These are phyloP conservation scores for Daucus carota DNA, from an alignment of 129 eudicot genomes.

Conservation along the genomic window DH1_v3.0 NC_030385.2:41873501-41874000, in stretches of 20 bases:
- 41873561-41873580: neutral
- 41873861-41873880: neutral
- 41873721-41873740: constrained; percentile 57
- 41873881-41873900: neutral
- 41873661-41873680: constrained; percentile 45
- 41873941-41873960: neutral
- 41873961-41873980: neutral
- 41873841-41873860: neutral
- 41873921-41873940: no score
- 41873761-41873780: neutral
- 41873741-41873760: constrained; percentile 26
- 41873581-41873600: neutral
- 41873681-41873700: constrained; percentile 46
- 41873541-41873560: neutral
- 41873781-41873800: neutral
- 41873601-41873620: constrained; percentile 10
- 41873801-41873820: neutral
- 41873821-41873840: neutral
- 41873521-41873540: no score
- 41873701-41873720: constrained; percentile 50
- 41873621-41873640: constrained; percentile 40
- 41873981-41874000: no score
- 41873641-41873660: constrained; percentile 28
- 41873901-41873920: no score
- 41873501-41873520: no score